phyloP scores from a whole-genome alignment of 2,329 filamentous ascomycete genomes.

The Blastomyces emzantsi region DNA sequence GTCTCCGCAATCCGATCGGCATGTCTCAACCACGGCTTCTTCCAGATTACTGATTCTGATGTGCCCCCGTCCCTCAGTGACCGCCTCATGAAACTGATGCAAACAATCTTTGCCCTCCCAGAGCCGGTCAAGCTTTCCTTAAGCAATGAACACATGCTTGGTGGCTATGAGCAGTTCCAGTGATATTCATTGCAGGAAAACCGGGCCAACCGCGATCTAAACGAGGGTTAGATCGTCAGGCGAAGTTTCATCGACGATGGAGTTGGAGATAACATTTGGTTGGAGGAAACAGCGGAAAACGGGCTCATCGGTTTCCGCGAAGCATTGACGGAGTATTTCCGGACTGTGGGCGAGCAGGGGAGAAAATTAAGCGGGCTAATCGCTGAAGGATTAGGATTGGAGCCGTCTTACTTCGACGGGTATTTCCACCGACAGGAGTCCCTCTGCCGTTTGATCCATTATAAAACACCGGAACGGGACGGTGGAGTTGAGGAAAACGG shows the following conservation, averaged over 20 bases:
- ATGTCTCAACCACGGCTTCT: not conserved
- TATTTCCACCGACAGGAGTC: conserved; percentile 6
- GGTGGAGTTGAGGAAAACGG: not conserved
- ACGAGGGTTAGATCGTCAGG: conserved; percentile 4
- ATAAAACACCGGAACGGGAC: not conserved
- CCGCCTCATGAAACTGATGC: conserved; percentile 3
- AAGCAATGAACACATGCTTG: conserved; percentile 3
- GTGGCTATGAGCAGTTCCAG: conserved; percentile 6
- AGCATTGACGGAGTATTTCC: conserved; percentile 3
- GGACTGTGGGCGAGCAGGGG: not conserved
- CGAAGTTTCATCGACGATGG: conserved; percentile 7
- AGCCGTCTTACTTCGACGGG: not conserved
- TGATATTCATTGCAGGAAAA: not conserved
- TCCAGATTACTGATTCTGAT: not conserved
- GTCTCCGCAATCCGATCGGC: not conserved
- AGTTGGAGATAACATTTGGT: not conserved
- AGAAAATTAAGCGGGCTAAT: not conserved
- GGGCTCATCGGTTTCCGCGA: not conserved
- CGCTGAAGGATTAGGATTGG: conserved; percentile 4
- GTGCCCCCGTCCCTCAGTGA: not conserved
- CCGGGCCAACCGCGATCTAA: conserved; percentile 4
- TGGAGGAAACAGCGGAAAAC: conserved; percentile 2
- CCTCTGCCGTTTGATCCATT: conserved; percentile 6
- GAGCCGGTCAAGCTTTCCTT: not conserved
- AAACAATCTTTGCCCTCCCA: conserved; percentile 1